phyloP scores from a whole-genome alignment of 768 basidiomycete species.

The Kwoniella bestiolae region DNA sequence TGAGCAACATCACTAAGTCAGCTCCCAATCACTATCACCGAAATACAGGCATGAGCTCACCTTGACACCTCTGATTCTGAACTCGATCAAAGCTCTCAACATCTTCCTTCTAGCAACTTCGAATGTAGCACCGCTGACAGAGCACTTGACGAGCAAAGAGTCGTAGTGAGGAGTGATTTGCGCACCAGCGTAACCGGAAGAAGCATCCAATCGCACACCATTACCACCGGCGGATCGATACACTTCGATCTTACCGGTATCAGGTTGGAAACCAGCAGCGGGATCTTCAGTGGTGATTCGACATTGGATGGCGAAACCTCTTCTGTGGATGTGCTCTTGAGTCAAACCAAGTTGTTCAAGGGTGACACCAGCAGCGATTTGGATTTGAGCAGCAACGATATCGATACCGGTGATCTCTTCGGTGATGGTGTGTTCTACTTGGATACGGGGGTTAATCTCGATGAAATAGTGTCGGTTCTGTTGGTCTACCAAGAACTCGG shows the following conservation, averaged over 20 bases:
- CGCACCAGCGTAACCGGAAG: slow-evolving; percentile 96
- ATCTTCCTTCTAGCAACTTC: slow-evolving; percentile 99
- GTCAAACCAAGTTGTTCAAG: slow-evolving; percentile 92
- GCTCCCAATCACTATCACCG: not conserved
- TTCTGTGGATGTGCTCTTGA: slow-evolving; percentile 92
- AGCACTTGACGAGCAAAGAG: slow-evolving; percentile 93
- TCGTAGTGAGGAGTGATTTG: slow-evolving; percentile 99
- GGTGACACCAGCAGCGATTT: slow-evolving; percentile 98
- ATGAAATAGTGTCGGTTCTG: slow-evolving; percentile 98
- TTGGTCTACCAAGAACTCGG: slow-evolving; percentile 97
- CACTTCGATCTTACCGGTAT: slow-evolving; percentile 98
- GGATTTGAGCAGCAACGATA: slow-evolving; percentile 98
- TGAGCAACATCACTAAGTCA: slow-evolving; percentile 49
- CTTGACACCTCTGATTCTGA: slow-evolving; percentile 99
- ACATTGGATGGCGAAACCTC: slow-evolving; percentile 97
- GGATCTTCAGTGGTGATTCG: slow-evolving; percentile 98
- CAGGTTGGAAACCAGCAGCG: slow-evolving; percentile 89
- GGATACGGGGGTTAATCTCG: slow-evolving; percentile 98
- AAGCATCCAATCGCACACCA: slow-evolving; percentile 94
- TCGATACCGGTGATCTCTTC: slow-evolving; percentile 99
- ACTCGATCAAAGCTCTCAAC: slow-evolving; percentile 98
- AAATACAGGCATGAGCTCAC: slow-evolving; percentile 49
- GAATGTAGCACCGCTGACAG: slow-evolving; percentile 94
- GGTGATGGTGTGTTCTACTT: slow-evolving; percentile 99
- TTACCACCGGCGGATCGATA: slow-evolving; percentile 99